Base-by-base conservation (phyloP, 495 filamentous ascomycete genomes). In the Trichoderma orchidacearum region DNA sequence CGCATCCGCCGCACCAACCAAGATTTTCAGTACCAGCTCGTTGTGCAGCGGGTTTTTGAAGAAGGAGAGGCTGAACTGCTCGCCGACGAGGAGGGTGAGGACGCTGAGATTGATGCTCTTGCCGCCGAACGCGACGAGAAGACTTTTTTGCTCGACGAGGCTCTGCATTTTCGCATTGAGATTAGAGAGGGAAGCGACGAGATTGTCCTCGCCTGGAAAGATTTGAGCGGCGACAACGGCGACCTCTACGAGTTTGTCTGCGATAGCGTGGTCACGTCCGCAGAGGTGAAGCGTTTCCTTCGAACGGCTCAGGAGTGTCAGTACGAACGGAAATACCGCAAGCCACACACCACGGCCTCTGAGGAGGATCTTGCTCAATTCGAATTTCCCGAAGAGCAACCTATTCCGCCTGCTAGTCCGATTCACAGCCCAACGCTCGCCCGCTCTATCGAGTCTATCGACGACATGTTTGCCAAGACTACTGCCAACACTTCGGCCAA, bases 241-340 rank as follows among this genome's bases (percentile, higher is more conserved):
- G 93, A 98, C 67, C 78, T 97, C 13, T 97, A 87, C 74, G 92
- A 98, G 68, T 97, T 97, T 63, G 86, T 97, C 59, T 97, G 92
- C 70, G 94, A 96, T 67, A 65, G 72, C 8, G 80, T 80, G 27
- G 81, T 86, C 29, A 76, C 82, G 32, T 72, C 84, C 5, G 77
- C 81, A 13, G 85, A 89, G 59, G 86, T 91, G 9, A 74, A 84
- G 21, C 80, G 83, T 7, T 97, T 98, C 69, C 86, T 91, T 68
- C 76, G 85, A 29, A 85, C 89, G 35, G 90, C 94, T 15, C 77
- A 85, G 32, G 84, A 96, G 76, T 97, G 94, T 68, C 93, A 98
- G 67, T 98, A 90, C 84, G 93, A 98, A 75, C 80, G 94, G 60
- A 96, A 95, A 63, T 92, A 87, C 67, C 81, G 87, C 30, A 85